Conservation (phyloP, 2,329 filamentous ascomycete species). For the Drechslerella dactyloides region DNA sequence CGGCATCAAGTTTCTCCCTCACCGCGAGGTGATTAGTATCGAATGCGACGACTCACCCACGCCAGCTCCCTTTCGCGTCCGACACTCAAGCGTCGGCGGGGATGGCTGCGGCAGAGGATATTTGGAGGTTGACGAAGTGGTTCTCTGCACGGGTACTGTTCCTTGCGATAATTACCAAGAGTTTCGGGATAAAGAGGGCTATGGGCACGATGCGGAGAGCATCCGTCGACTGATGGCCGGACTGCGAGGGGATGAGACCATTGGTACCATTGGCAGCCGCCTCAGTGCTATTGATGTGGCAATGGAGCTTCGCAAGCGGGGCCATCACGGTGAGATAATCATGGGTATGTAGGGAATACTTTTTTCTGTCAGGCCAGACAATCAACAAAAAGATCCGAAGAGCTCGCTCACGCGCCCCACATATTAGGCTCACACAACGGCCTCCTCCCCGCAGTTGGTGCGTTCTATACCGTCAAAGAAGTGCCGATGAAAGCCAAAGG, state of each 20-base stretch:
- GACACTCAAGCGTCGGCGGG: neutral
- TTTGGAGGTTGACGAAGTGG: neutral
- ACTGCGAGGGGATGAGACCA: neutral
- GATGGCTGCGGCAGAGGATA: neutral
- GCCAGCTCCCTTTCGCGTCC: neutral
- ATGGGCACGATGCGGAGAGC: neutral
- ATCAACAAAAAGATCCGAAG: too few species aligned
- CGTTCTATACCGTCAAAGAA: neutral
- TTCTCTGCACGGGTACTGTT: neutral
- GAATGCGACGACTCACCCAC: neutral
- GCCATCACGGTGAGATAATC: neutral
- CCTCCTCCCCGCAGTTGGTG: neutral
- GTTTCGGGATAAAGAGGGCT: neutral
- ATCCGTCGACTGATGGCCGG: neutral
- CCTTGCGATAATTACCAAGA: neutral
- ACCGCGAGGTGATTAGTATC: neutral
- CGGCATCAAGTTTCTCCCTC: neutral
- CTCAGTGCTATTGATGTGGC: neutral
- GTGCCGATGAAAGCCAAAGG: neutral
- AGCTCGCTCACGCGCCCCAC: neutral
- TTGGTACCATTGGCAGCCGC: neutral
- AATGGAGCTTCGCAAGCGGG: neutral
- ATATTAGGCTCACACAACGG: neutral
- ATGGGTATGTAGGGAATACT: neutral
- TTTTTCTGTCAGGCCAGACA: too few species aligned